Percentiles rank a stretch among this genome's conserved stretches.
These are phyloP conservation scores for Didymella lethalis DNA, from an alignment of 2,329 filamentous ascomycete genomes.

Conservation along the genomic window DNA sequence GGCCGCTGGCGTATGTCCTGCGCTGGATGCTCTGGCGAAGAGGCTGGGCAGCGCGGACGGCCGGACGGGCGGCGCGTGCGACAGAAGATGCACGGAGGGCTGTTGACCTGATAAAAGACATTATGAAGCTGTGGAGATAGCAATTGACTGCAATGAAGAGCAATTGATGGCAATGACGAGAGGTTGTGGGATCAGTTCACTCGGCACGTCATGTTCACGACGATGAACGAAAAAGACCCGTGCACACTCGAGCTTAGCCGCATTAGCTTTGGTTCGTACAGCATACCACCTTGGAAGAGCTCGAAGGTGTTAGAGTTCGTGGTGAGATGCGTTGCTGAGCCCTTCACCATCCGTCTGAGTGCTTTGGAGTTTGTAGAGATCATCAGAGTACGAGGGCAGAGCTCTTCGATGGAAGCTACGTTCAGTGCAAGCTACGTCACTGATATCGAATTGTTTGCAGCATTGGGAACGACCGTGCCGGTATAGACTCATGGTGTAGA, in stretches of 20 bases:
- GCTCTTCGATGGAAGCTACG: conserved; percentile 6
- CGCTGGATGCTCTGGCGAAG: conserved; percentile 50
- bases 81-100: conserved; percentile 50
- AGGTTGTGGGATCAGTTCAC: conserved; percentile 15
- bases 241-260: conserved; percentile 15
- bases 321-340: background rate
- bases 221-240: conserved; percentile 22
- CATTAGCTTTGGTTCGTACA: conserved; percentile 12
- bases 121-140: conserved; percentile 45
- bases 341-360: background rate
- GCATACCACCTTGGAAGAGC: conserved; percentile 5
- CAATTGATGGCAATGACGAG: conserved; percentile 41
- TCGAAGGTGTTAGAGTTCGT: background rate
- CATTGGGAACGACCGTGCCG: background rate
- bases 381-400: background rate
- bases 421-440: conserved; percentile 19
- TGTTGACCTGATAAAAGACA: conserved; percentile 51
- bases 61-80: conserved; percentile 47
- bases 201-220: conserved; percentile 20
- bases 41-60: conserved; percentile 49
- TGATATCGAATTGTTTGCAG: background rate
- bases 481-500: background rate
- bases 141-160: conserved; percentile 47
- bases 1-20: conserved; percentile 50
- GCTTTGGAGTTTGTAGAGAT: background rate